Evolutionary conservation across 2,329 filamentous ascomycete genomes (phyloP), one percentile per base, ranked within the genome.

Genomic region (Podosphaera aphanis): DNA sequence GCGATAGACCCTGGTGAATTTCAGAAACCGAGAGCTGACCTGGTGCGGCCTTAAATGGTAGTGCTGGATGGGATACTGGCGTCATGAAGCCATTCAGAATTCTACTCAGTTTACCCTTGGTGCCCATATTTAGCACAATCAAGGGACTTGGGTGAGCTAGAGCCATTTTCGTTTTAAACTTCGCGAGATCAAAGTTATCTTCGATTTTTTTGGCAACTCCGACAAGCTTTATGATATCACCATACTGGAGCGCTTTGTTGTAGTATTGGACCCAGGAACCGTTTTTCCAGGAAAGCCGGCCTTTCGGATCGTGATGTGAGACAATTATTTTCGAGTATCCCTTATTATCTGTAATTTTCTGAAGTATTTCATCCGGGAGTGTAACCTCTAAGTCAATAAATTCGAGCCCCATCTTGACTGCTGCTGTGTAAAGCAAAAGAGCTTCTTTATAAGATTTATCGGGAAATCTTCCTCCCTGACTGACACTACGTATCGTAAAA

Each of bases 121-220:
- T 68, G 25, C 88, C 86, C 88, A 98, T 95, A 63, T 98, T 98
- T 59, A 98, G 80, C 1, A 82, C 84, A 54, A 98, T 94, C 46
- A 98, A 65, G 0, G 86, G 88, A n/a, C 77, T 75, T 5, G 29
- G 11, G 57, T 92, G 80, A 1, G 81, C 72, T 20, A 70, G 66
- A 33, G 74, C 67, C 63, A 86, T 85, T 65, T 73, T 79, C 19
- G 69, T 64, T 64, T 83, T 86, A 71, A 98, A 98, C 43, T 73
- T 73, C 36, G 76, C 74, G 25, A 95, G 70, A 36, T 80, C 75
- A 57, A 83, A 90, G 60, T 98, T 98, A 63, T 95, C 86, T 49
- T 85, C 75, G 40, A 88, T 66, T 18, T 62, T 71, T 46, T 70
- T 73, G 1, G 88, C 88, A 47, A 80, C 69, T 36, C 90, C 90